Evolutionary conservation across 2,329 filamentous ascomycete species (phyloP).

Genomic region (Lecanicillium sp.): DNA sequence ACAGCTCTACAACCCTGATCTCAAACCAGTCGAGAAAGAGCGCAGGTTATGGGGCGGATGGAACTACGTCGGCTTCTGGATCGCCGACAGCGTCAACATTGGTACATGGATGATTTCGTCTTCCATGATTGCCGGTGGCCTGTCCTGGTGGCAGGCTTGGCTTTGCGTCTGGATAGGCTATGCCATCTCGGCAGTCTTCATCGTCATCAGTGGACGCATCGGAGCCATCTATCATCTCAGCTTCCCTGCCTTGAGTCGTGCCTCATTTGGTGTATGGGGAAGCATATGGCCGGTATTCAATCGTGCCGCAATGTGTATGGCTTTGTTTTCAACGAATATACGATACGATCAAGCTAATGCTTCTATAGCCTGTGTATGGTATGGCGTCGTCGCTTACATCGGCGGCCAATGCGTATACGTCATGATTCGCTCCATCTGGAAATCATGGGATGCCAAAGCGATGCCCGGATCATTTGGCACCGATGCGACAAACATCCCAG

Average conservation of each 20-base stretch:
- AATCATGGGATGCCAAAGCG: constrained; percentile 50
- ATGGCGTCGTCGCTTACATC: constrained; percentile 79
- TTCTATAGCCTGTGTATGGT: constrained; percentile 68
- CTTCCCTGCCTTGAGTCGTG: constrained; percentile 73
- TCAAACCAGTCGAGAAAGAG: constrained; percentile 73
- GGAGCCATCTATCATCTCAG: constrained; percentile 84
- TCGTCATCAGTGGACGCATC: constrained; percentile 73
- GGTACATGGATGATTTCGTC: constrained; percentile 94
- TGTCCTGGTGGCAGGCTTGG: constrained; percentile 91
- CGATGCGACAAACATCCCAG: constrained; percentile 67
- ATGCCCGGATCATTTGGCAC: constrained; percentile 61
- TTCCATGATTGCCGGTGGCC: constrained; percentile 68
- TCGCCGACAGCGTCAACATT: constrained; percentile 80
- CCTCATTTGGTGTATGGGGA: constrained; percentile 86
- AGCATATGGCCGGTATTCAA: constrained; percentile 86
- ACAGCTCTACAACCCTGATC: constrained; percentile 73
- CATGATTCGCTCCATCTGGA: constrained; percentile 86
- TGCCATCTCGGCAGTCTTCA: constrained; percentile 66
- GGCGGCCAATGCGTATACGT: constrained; percentile 79
- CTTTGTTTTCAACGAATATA: too few species aligned
- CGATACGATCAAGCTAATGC: neutral
- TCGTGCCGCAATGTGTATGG: constrained; percentile 71
- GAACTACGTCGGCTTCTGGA: constrained; percentile 88
- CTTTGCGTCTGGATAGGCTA: constrained; percentile 87
- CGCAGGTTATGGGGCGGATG: constrained; percentile 78